These are phyloP conservation scores for Asclepias syriaca DNA, from an alignment of 257 asterid species.

Conservation along the genomic window DNA sequence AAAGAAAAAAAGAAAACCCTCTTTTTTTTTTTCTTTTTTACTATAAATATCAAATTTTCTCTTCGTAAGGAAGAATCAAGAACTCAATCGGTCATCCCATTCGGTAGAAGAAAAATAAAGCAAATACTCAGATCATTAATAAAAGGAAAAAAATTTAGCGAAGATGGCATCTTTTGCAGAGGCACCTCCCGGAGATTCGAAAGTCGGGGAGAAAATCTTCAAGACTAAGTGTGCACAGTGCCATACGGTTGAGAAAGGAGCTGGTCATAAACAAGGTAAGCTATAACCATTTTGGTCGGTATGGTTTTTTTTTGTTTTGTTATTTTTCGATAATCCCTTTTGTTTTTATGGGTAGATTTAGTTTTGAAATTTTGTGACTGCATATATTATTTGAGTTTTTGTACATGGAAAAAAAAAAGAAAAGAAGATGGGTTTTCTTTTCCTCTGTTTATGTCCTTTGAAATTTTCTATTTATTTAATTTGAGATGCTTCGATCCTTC, in stretches of 20 bases:
- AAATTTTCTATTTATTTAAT: not conserved
- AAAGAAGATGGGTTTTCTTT: not conserved
- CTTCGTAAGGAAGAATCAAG: not conserved
- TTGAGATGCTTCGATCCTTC: not conserved
- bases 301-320: not conserved
- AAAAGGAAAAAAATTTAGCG: not conserved
- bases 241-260: constrained; percentile 87
- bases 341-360: not conserved
- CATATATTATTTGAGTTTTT: not conserved
- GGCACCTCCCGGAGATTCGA: constrained; percentile 65
- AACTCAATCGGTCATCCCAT: not conserved
- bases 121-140: not conserved
- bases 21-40: too few relatives aligned
- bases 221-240: constrained; percentile 88
- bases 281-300: too few relatives aligned
- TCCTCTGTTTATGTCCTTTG: not conserved
- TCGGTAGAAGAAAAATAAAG: not conserved
- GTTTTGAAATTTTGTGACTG: not conserved
- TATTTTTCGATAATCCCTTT: not conserved
- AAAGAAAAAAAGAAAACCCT: too few relatives aligned
- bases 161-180: constrained; percentile 66
- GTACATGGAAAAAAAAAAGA: not conserved
- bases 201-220: constrained; percentile 77
- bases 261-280: constrained; percentile 90
- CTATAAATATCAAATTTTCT: not conserved